Base-by-base conservation (phyloP, 768 basidiomycete genomes). In the Termitomyces bulborhizus region DNA sequence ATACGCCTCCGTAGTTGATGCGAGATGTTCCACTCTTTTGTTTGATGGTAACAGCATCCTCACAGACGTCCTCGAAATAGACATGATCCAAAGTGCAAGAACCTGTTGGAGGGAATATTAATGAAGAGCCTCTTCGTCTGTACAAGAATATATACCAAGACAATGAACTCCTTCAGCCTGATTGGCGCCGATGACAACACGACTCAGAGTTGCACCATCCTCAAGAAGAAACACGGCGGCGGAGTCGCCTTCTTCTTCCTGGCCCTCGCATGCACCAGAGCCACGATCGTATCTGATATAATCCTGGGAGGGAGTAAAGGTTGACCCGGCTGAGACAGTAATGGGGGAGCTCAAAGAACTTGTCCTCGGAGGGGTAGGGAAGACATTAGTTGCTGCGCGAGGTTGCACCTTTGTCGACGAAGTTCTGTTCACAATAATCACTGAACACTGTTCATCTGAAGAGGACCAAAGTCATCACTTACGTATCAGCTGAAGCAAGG, bases 81-180 rank as follows among this genome's bases (percentile, higher is more conserved):
- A 65, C 64, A 27, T 65, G 57, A 40, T 60, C 57, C 41, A 65
- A 54, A 34, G 55, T 64, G 60, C 65, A 66, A 27, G 65, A 62
- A 11, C 60, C 60, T 61, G 7, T 37, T 6, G 26, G 13, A 21
- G 21, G 11, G n/a, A 45, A 39, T 11, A 27, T 50, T 3, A 13
- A 18, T 26, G 16, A 29, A 27, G 4, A 29, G 62, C 56, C 41
- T 64, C 65, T 45, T 61, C 63, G 46, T 62, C 64, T 31, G 9
- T 39, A 26, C 11, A 39, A 39, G 8, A 24, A 27, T 39, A 12
- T 26, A 58, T 48, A 71, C 71, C 71, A 50, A 73, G 67, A 61
- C 73, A 74, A 54, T 75, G 73, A 42, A 74, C 62, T 53, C 74
- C 74, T 53, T 76, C 74, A 42, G 70, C 63, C 53, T 76, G 74